These are phyloP conservation scores for Lentinula novae-zelandiae DNA, from an alignment of 1,284 basidiomycete genomes.

Conservation along the genomic window DNA sequence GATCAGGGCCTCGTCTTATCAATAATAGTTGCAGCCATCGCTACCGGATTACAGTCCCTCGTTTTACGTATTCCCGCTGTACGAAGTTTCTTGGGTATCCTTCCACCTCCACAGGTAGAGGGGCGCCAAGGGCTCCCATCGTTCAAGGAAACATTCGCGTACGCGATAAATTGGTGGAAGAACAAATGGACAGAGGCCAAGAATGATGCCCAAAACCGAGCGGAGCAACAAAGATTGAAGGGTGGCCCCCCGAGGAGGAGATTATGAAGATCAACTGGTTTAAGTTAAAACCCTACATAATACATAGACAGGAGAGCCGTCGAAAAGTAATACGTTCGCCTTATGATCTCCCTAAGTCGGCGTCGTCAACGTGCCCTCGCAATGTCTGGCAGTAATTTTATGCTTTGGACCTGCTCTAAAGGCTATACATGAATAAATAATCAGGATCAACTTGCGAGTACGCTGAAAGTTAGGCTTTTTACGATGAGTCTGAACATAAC, in stretches of 20 bases:
- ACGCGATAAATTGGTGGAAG: neutral
- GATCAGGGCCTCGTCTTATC: constrained; percentile 11
- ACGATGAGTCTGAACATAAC: neutral
- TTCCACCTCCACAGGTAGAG: neutral
- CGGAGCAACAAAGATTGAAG: neutral
- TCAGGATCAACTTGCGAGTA: too few species aligned
- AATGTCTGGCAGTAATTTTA: too few species aligned
- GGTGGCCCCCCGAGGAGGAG: constrained; percentile 1
- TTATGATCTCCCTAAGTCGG: too few species aligned
- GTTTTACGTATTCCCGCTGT: constrained; percentile 9
- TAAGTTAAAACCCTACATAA: neutral
- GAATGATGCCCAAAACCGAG: neutral
- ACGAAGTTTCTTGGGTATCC: constrained; percentile 7
- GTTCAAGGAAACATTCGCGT: constrained; percentile 3
- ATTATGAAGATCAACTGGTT: neutral
- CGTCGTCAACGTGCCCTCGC: too few species aligned
- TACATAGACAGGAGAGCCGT: neutral
- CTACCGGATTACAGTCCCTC: constrained; percentile 4
- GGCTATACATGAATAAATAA: too few species aligned
- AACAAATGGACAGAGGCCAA: neutral
- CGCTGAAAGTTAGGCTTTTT: too few species aligned
- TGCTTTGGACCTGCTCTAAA: too few species aligned
- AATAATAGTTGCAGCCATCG: constrained; percentile 3
- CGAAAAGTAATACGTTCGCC: neutral
- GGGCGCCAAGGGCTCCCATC: constrained; percentile 6